Evolutionary conservation across 495 filamentous ascomycete genomes (phyloP), one percentile per base, ranked within the genome.

Genomic region (Penicillium cataractarum): DNA sequence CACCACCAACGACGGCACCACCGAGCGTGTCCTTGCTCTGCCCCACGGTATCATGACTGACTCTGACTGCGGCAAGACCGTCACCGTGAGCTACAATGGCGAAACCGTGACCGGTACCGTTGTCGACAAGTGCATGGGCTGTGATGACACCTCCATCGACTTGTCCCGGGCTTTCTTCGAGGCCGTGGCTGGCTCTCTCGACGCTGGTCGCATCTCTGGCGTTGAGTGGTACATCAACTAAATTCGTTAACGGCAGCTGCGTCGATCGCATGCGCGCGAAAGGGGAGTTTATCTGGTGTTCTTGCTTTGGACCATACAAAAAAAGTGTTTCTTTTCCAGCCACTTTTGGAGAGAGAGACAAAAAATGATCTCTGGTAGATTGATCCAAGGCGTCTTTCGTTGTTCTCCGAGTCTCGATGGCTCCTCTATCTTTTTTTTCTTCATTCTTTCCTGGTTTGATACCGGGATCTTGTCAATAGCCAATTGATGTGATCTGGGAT

Each of bases 121-220:
- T 51, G 85, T 84, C 42, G 91, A 94, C 82, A 90, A 90, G 78
- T 94, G 91, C 80, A 83, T 83, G 71, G 88, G 89, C 68, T 93
- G 91, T 69, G 59, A 74, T 58, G 62, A 71, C 56, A 51, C 44
- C 63, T 77, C 75, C 52, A 71, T 84, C 48, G 82, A 84, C 65
- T 70, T 83, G 64, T 82, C 81, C 9, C 72, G 73, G 26, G 65
- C 71, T 58, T 67, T 82, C 52, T 84, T 82, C 70, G 57, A 64
- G 8, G 55, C 72, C 39, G 48, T 84, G 21, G 74, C 74, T 26
- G 52, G 52, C 19, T 54, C 57, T 26, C 50, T 73, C 4, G 49
- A 31, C 17, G 71, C 57, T 32, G 79, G 79, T 40, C 73, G 76
- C 62, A 35, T 77, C 58, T 19, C 19, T 44, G 72, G 65, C 52